Conservation (phyloP, 805 yeast genomes). For the Lipomyces kockii region DNA sequence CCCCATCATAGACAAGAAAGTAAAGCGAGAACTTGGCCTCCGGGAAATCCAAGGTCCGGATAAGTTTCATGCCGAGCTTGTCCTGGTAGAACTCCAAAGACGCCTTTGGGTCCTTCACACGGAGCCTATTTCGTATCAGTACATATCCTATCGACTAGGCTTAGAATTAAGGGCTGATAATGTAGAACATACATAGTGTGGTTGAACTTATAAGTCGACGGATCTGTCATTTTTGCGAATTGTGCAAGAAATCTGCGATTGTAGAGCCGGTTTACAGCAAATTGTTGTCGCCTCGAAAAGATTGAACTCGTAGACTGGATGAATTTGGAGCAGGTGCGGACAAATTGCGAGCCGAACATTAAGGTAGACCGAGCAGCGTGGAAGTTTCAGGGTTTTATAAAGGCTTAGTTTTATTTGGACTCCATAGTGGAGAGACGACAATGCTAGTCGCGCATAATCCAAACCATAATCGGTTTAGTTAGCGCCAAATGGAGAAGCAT, state of each 20-base stretch:
- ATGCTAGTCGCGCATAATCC: too few relatives aligned
- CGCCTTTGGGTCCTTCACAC: slow-evolving; percentile 78
- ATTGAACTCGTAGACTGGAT: not conserved
- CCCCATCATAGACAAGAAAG: slow-evolving; percentile 64
- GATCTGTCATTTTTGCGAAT: slow-evolving; percentile 36
- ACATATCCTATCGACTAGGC: not conserved
- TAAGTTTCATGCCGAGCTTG: slow-evolving; percentile 71
- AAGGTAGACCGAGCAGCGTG: too few relatives aligned
- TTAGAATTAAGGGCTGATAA: not conserved
- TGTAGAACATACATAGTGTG: slow-evolving; percentile 47
- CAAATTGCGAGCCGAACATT: not conserved
- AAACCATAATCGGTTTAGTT: too few relatives aligned
- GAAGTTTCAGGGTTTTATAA: too few relatives aligned
- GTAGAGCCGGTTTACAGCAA: not conserved
- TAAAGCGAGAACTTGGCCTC: slow-evolving; percentile 67
- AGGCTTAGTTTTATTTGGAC: too few relatives aligned
- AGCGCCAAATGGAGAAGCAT: too few relatives aligned
- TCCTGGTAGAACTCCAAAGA: slow-evolving; percentile 75
- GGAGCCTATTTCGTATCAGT: slow-evolving; percentile 54
- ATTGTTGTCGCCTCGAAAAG: not conserved
- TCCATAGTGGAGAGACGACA: too few relatives aligned
- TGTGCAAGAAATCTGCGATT: slow-evolving; percentile 16
- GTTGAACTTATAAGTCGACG: slow-evolving; percentile 52
- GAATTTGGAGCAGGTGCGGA: slow-evolving; percentile 3
- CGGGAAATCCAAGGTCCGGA: slow-evolving; percentile 58